Evolutionary conservation across 1,139 yeast genomes (phyloP).

Genomic region (Yamadazyma dendronema): DNA sequence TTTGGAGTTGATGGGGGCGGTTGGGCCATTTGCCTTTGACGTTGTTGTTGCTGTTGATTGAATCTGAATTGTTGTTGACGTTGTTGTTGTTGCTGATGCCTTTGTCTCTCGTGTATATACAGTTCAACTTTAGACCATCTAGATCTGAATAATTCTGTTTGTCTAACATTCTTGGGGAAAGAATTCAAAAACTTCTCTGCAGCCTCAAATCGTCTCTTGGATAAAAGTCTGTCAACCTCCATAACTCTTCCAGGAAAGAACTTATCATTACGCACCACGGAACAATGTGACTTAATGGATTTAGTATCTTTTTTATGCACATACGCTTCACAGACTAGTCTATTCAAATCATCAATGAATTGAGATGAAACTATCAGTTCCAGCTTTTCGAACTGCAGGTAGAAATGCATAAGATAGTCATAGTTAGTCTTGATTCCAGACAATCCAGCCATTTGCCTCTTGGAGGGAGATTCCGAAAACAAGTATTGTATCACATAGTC

Average conservation of each 20-base stretch:
- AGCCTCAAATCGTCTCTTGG: slow-evolving; percentile 38
- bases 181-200: slow-evolving; percentile 37
- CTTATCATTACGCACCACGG: slow-evolving; percentile 21
- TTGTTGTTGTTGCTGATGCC: slow-evolving; percentile 34
- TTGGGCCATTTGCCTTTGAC: slow-evolving; percentile 40
- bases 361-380: slow-evolving; percentile 12
- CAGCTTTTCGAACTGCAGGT: slow-evolving; percentile 15
- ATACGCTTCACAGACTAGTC: slow-evolving; percentile 47
- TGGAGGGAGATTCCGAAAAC: slow-evolving; percentile 31
- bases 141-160: slow-evolving; percentile 39
- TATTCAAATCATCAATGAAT: slow-evolving; percentile 34
- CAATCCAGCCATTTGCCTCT: slow-evolving; percentile 25
- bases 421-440: slow-evolving; percentile 29
- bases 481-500: slow-evolving; percentile 23
- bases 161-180: slow-evolving; percentile 33
- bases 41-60: slow-evolving; percentile 45
- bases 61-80: slow-evolving; percentile 45
- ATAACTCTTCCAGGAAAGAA: slow-evolving; percentile 49
- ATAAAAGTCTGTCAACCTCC: slow-evolving; percentile 42
- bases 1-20: slow-evolving; percentile 41
- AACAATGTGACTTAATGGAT: slow-evolving; percentile 37
- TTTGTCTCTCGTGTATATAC: slow-evolving; percentile 13
- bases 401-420: slow-evolving; percentile 32
- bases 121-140: slow-evolving; percentile 27
- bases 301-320: slow-evolving; percentile 21